phyloP scores from a whole-genome alignment of 2,329 filamentous ascomycete species.

The Penicillium crustosum region DNA sequence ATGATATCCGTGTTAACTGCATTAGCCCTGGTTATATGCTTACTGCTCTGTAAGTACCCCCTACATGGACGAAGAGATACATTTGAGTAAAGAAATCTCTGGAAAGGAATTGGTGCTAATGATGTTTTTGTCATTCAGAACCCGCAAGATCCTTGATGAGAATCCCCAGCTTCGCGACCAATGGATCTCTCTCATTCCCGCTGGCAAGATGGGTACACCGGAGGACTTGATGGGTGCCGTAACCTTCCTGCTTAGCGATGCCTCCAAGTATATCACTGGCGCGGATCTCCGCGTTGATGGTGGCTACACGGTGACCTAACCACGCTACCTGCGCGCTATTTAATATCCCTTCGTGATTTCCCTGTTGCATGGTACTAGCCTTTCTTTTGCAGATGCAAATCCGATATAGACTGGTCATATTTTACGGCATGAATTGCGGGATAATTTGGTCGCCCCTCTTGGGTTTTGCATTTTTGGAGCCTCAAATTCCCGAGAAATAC shows the following conservation, averaged over 20 bases:
- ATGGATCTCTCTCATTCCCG: conserved; percentile 89
- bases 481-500: background rate
- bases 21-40: conserved; percentile 97
- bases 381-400: background rate
- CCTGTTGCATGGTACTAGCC: conserved; percentile 7
- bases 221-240: conserved; percentile 93
- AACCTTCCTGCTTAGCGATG: conserved; percentile 79
- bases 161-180: conserved; percentile 85
- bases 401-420: background rate
- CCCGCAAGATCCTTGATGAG: conserved; percentile 89
- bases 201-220: conserved; percentile 89
- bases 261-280: conserved; percentile 70
- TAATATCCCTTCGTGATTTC: background rate
- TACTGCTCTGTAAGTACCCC: conserved; percentile 73
- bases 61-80: background rate
- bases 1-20: conserved; percentile 88
- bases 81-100: background rate
- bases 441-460: background rate
- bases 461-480: background rate
- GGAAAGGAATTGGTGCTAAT: background rate
- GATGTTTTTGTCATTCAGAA: conserved; percentile 52
- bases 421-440: background rate
- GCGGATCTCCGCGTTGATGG: conserved; percentile 81
- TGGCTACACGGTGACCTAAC: conserved; percentile 78
- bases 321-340: background rate